phyloP scores from a whole-genome alignment of 2,329 filamentous ascomycete genomes.

The Xylaria sp. region DNA sequence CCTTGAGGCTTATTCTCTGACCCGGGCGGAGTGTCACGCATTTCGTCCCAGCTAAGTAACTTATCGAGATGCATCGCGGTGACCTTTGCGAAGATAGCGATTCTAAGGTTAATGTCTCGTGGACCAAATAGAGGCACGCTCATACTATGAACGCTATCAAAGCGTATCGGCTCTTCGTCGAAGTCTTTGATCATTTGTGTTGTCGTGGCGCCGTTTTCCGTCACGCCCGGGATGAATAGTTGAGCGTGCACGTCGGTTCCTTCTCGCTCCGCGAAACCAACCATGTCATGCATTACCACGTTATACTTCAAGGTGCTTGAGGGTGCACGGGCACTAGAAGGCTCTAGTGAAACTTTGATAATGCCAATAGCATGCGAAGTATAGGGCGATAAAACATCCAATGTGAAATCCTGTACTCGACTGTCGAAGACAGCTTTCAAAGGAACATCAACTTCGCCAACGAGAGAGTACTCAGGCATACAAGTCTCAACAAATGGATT shows the following conservation, averaged over 20 bases:
- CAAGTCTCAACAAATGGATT: slow-evolving; percentile 93
- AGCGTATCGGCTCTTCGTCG: slow-evolving; percentile 90
- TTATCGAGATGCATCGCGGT: slow-evolving; percentile 96
- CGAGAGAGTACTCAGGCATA: slow-evolving; percentile 90
- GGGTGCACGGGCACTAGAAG: slow-evolving; percentile 91
- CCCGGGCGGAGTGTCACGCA: slow-evolving; percentile 80
- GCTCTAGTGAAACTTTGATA: slow-evolving; percentile 89
- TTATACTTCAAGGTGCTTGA: slow-evolving; percentile 97
- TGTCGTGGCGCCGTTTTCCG: slow-evolving; percentile 90
- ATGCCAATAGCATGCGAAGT: slow-evolving; percentile 92
- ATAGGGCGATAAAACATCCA: slow-evolving; percentile 92
- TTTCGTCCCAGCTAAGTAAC: slow-evolving; percentile 97
- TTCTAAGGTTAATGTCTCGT: slow-evolving; percentile 78
- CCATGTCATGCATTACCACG: slow-evolving; percentile 95
- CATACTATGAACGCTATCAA: slow-evolving; percentile 99
- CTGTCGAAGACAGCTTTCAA: slow-evolving; percentile 93
- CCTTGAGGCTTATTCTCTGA: slow-evolving; percentile 66
- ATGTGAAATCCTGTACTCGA: slow-evolving; percentile 89
- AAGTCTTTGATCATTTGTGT: slow-evolving; percentile 95
- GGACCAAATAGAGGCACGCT: slow-evolving; percentile 85
- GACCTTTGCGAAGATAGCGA: slow-evolving; percentile 91
- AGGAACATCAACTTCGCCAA: slow-evolving; percentile 93
- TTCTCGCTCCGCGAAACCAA: slow-evolving; percentile 94
- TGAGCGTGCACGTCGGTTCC: slow-evolving; percentile 96
- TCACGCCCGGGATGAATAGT: slow-evolving; percentile 92